phyloP scores from a whole-genome alignment of 1,284 basidiomycete species.

The Grifola frondosa region DNA sequence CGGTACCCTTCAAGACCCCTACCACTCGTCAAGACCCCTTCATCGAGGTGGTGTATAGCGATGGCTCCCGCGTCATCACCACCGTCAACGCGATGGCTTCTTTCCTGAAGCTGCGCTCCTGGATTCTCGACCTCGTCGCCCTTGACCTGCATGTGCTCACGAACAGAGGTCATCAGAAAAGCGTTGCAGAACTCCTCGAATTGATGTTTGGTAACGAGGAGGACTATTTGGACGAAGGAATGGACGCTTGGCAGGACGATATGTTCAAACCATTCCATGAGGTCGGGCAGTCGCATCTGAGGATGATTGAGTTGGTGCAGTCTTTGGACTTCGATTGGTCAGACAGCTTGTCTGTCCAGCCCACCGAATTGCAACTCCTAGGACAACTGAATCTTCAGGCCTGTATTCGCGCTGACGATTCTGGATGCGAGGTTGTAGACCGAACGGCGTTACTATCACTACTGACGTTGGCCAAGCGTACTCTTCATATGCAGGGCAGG shows the following conservation, averaged over 20 bases:
- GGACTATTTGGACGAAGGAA: constrained; percentile 40
- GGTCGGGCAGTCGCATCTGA: constrained; percentile 77
- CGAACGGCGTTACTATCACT: constrained; percentile 67
- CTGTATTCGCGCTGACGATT: constrained; percentile 69
- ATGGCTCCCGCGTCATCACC: constrained; percentile 73
- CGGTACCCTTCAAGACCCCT: constrained; percentile 65
- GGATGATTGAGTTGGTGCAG: constrained; percentile 86
- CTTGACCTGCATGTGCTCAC: constrained; percentile 89
- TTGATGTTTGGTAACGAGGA: constrained; percentile 73
- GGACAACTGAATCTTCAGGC: constrained; percentile 71
- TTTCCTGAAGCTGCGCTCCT: constrained; percentile 82
- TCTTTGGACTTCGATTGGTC: constrained; percentile 88
- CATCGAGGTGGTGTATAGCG: constrained; percentile 72
- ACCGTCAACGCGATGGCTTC: constrained; percentile 74
- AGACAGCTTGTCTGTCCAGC: constrained; percentile 65
- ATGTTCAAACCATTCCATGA: constrained; percentile 62
- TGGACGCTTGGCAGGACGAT: constrained; percentile 47
- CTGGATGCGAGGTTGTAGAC: constrained; percentile 84
- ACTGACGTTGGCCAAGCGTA: constrained; percentile 58
- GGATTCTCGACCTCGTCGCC: constrained; percentile 84
- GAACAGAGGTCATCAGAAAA: constrained; percentile 71
- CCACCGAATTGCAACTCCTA: constrained; percentile 68
- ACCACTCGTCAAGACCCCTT: constrained; percentile 46
- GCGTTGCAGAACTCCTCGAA: constrained; percentile 68
- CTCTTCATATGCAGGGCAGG: constrained; percentile 66